Evolutionary conservation across 2,329 filamentous ascomycete genomes (phyloP).

Genomic region (Botrytis hyacinthi): DNA sequence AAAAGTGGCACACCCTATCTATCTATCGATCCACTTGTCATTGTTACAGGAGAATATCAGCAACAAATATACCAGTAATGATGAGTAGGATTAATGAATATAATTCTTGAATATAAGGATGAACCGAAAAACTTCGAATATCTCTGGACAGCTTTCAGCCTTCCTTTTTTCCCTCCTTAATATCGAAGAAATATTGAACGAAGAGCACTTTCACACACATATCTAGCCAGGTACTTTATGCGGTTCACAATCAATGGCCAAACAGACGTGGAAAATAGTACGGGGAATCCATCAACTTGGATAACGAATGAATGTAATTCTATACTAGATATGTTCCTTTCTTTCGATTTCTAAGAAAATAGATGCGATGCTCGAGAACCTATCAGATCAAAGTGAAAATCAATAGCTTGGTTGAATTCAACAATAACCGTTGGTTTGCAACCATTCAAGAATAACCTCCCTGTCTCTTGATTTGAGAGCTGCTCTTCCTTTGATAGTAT

Average conservation of each 20-base stretch:
- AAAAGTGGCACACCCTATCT: background rate
- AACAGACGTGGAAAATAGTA: no score
- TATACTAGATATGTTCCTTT: background rate
- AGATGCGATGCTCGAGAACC: background rate
- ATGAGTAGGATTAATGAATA: no score
- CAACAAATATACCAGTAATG: no score
- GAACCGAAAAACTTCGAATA: background rate
- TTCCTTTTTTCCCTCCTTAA: rapidly evolving
- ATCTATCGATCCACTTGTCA: no score
- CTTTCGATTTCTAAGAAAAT: background rate
- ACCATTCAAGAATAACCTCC: constrained; percentile 73
- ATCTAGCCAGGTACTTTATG: background rate
- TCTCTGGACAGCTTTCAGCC: background rate
- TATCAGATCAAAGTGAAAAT: background rate
- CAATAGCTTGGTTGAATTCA: background rate
- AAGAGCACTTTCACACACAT: background rate
- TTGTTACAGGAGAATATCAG: no score
- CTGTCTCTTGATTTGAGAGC: constrained; percentile 79
- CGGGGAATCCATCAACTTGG: background rate
- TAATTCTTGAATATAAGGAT: background rate
- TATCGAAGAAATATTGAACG: background rate
- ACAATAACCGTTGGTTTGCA: constrained; percentile 59
- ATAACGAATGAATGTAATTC: background rate
- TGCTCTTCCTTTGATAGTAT: constrained; percentile 80
- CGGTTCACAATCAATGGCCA: background rate